Conservation (phyloP, 306 rosid species). For the Hylodesmum podocarpum region DNA sequence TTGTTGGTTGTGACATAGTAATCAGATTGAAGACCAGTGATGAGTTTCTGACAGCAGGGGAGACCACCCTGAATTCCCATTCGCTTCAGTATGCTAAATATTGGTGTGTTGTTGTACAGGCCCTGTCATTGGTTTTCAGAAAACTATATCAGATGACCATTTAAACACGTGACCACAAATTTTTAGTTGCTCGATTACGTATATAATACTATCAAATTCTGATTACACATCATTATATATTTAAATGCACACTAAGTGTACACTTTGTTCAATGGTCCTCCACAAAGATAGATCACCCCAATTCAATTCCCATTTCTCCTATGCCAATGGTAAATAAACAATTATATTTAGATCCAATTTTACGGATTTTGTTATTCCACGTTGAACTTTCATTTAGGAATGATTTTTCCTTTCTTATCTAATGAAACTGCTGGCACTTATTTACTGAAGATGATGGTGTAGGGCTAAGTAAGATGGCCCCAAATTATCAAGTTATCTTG, state of each 20-base stretch:
- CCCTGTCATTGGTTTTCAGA: constrained; percentile 12
- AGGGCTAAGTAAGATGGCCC: neutral
- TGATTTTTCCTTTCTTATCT: neutral
- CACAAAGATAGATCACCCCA: neutral
- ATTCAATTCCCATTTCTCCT: neutral
- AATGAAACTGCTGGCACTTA: neutral
- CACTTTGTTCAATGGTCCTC: neutral
- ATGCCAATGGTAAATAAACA: neutral
- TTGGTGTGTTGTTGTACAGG: constrained; percentile 25
- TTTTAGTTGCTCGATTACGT: constrained; percentile 20
- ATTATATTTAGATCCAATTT: neutral
- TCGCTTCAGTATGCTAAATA: constrained; percentile 2
- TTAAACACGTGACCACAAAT: constrained; percentile 9
- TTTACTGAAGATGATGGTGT: neutral
- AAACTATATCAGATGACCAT: constrained; percentile 5
- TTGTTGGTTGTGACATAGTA: constrained; percentile 21
- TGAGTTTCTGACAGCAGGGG: constrained; percentile 15
- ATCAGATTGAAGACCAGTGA: constrained; percentile 7
- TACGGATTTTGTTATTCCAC: neutral
- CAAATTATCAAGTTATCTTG: neutral
- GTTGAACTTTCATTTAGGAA: neutral
- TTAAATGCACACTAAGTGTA: neutral
- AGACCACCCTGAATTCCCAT: constrained; percentile 16
- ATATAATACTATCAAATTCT: constrained; percentile 9
- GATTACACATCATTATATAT: neutral